Evolutionary conservation across 1,284 basidiomycete species (phyloP).

Genomic region (Fomitopsis schrenkii): DNA sequence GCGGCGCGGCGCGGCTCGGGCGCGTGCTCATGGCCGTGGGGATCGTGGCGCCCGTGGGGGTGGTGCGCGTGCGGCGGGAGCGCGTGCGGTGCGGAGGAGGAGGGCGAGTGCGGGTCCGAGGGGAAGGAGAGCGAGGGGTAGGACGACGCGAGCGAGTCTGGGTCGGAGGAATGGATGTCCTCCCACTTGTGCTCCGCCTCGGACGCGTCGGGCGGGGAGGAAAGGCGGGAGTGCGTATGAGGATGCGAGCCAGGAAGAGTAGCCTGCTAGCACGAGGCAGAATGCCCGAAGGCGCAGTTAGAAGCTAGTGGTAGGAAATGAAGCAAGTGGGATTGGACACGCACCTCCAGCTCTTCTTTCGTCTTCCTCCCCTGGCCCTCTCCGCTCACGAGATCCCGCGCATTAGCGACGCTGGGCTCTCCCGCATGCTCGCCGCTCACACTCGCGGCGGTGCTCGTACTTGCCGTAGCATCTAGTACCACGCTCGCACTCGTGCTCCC

Average conservation of each 20-base stretch:
- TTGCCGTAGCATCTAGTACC: conserved; percentile 16
- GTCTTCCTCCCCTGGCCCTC: conserved; percentile 35
- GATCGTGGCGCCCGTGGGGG: conserved; percentile 15
- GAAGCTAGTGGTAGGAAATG: background rate
- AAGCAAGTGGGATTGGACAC: background rate
- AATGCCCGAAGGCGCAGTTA: background rate
- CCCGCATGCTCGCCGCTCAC: conserved; percentile 6
- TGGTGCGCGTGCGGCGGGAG: conserved; percentile 10
- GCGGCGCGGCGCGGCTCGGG: conserved; percentile 18
- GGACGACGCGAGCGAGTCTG: conserved; percentile 55
- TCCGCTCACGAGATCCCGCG: conserved; percentile 39
- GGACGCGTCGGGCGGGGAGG: conserved; percentile 32
- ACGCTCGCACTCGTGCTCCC: conserved; percentile 26
- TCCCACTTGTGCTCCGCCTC: conserved; percentile 57
- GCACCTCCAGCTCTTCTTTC: conserved; percentile 24
- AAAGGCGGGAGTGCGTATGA: conserved; percentile 15
- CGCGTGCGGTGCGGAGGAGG: conserved; percentile 13
- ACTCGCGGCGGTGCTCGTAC: conserved; percentile 16
- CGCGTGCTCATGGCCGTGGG: conserved; percentile 20
- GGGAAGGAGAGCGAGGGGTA: conserved; percentile 74
- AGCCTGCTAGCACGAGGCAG: conserved; percentile 10
- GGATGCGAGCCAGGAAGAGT: conserved; percentile 14
- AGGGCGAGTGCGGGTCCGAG: conserved; percentile 43
- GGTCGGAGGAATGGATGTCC: conserved; percentile 44
- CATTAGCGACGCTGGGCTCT: conserved; percentile 36